These are phyloP conservation scores for Karstenula rhodostoma DNA, from an alignment of 2,329 filamentous ascomycete genomes.

Conservation along the genomic window DNA sequence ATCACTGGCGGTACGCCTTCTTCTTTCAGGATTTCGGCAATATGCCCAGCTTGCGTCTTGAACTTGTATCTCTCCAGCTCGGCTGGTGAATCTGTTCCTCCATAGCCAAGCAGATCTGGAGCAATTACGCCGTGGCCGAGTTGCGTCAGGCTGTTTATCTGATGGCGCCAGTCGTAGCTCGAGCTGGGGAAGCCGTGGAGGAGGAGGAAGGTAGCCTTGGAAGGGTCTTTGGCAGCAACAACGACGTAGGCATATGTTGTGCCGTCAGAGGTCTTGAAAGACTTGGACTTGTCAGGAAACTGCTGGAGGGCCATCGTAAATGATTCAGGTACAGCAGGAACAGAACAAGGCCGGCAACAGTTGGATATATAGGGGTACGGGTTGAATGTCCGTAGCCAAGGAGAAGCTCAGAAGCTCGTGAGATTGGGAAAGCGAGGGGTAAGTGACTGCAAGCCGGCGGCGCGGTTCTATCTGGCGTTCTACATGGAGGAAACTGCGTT, in stretches of 20 bases:
- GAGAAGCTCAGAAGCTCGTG: neutral
- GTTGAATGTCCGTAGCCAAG: neutral
- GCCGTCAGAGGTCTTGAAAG: slow-evolving; percentile 2
- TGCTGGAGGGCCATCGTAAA: neutral
- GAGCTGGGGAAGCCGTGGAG: slow-evolving; percentile 1
- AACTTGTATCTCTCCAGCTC: slow-evolving; percentile 1
- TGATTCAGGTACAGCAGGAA: neutral
- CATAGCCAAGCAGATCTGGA: slow-evolving; percentile 1
- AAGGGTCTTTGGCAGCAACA: neutral
- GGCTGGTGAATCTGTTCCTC: neutral
- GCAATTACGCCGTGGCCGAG: neutral
- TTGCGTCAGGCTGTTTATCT: neutral
- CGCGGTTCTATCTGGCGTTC: neutral
- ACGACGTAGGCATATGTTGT: slow-evolving; percentile 2
- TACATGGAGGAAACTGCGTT: neutral
- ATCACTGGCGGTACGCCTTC: neutral
- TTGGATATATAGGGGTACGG: neutral
- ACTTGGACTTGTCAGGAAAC: neutral
- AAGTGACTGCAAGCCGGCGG: neutral
- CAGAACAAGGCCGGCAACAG: neutral
- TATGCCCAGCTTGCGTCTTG: neutral
- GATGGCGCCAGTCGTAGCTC: slow-evolving; percentile 1
- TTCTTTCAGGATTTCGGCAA: neutral
- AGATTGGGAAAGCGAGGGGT: neutral
- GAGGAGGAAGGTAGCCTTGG: neutral